phyloP scores from a whole-genome alignment of 768 basidiomycete species.

The Botryobasidium botryosum region DNA sequence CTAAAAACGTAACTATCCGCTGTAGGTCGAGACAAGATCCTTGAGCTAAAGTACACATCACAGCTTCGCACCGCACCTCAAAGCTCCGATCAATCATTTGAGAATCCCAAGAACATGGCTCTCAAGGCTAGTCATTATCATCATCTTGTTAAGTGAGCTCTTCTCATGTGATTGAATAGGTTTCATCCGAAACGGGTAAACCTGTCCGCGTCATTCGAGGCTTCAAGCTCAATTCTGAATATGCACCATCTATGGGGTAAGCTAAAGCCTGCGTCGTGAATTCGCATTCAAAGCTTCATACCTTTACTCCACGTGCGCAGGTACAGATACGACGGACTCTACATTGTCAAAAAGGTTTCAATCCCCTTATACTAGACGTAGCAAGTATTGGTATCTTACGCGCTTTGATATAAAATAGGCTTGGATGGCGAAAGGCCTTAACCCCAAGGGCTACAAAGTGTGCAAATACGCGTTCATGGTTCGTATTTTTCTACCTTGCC shows the following conservation, averaged over 20 bases:
- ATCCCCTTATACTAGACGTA: not conserved
- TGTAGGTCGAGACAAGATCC: no score
- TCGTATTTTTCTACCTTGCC: no score
- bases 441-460: conserved; percentile 51
- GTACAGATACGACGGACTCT: conserved; percentile 86
- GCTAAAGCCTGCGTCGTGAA: conserved; percentile 5
- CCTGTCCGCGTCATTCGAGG: conserved; percentile 82
- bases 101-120: conserved; percentile 51
- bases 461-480: conserved; percentile 81
- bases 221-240: conserved; percentile 53
- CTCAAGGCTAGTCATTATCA: conserved; percentile 31
- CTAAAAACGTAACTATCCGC: conserved; percentile 52
- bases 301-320: conserved; percentile 23
- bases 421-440: conserved; percentile 59
- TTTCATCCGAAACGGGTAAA: conserved; percentile 60
- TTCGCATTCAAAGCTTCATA: no score
- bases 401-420: conserved; percentile 33
- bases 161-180: conserved; percentile 23
- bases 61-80: conserved; percentile 83
- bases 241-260: conserved; percentile 66
- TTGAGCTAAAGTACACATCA: no score
- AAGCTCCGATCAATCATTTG: conserved; percentile 67
- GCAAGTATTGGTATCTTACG: not conserved
- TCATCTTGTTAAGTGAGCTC: not conserved
- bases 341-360: conserved; percentile 50